Conservation (phyloP, 1,284 basidiomycete species). For the Leccinum fallax region DNA sequence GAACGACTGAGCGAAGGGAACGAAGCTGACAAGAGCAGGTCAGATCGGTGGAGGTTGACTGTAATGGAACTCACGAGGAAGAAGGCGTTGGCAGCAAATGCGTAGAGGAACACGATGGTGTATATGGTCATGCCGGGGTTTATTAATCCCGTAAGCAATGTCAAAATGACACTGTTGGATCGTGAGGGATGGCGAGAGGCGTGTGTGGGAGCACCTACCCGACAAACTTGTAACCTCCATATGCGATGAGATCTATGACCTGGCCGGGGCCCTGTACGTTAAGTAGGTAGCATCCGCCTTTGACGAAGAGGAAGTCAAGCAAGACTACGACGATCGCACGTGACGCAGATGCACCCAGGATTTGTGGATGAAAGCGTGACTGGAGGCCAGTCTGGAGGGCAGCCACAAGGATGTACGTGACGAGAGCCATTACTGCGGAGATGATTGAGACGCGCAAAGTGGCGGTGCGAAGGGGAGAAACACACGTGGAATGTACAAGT, state of each 20-base stretch:
- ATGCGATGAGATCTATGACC: constrained; percentile 75
- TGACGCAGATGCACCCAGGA: constrained; percentile 86
- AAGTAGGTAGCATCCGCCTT: constrained; percentile 89
- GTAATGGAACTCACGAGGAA: constrained; percentile 72
- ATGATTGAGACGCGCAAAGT: constrained; percentile 7
- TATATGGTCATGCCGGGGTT: constrained; percentile 67
- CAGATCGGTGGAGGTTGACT: background rate
- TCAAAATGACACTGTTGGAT: constrained; percentile 65
- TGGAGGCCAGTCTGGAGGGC: constrained; percentile 86
- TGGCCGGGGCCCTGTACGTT: constrained; percentile 79
- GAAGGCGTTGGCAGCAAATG: constrained; percentile 88
- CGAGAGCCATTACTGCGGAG: constrained; percentile 86
- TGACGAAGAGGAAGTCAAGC: constrained; percentile 87
- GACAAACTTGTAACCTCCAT: constrained; percentile 98
- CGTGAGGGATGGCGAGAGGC: background rate
- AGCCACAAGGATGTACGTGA: constrained; percentile 91
- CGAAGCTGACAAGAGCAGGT: constrained; percentile 61
- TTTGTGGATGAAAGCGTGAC: constrained; percentile 85
- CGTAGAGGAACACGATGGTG: constrained; percentile 77
- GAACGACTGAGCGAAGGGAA: constrained; percentile 87
- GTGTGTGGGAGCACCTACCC: constrained; percentile 54
- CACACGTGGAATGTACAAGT: constrained; percentile 94
- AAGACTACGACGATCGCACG: constrained; percentile 82
- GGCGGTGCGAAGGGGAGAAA: background rate
- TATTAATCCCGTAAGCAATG: constrained; percentile 64